Base-by-base conservation (phyloP, 176 grass and related monocot genomes). In the Oryza glaberrima region DNA sequence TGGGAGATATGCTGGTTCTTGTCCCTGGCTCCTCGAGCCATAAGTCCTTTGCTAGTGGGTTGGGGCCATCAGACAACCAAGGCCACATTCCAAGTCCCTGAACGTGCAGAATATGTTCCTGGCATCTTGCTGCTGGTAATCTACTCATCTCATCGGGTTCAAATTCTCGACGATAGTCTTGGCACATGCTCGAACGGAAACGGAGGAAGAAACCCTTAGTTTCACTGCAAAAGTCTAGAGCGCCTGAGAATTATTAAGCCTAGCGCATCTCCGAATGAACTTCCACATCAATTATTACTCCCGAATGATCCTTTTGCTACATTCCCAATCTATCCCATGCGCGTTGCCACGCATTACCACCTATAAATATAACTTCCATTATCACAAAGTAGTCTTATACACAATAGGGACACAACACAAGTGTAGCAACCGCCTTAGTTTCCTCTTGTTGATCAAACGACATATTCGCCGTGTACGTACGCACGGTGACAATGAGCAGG, bases 401-500 rank as follows among this genome's bases (percentile, higher is more conserved):
- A 41, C 40, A 41, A 8, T 1, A 41, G 40, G 40, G 40, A 8
- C 7, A 41, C 7, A 41, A 41, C 20, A 4, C 58, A 70, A 22
- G 35, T 66, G n/a, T 28, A 84, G 54, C 54, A 32, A 12, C 23
- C 71, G 5, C 35, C 35, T 32, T 36, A 36, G 35, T 36, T 36
- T 36, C 35, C 35, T 36, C 35, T 36, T 36, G 35, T 36, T 36
- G 35, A 36, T 4, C 35, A 36, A 38, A 38, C 36, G 6, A 17
- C 17, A 9, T 80, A 65, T 65, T 79, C 49, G 65, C 51, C 48
- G 13, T 6, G 40, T 40, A 28, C 44, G 52, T 56, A 19, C 52
- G 17, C 17, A 20, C 47, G 12, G 56, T 7, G 75, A 79, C 12
- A 84, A 93, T 93, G 91, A 58, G 84, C 75, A 77, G 73, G 22